A percentile compares a stretch with the other conserved stretches of the same genome.
Evolutionary conservation across 2,329 filamentous ascomycete species (phyloP).

Genomic region (Colletotrichum liriopes): DNA sequence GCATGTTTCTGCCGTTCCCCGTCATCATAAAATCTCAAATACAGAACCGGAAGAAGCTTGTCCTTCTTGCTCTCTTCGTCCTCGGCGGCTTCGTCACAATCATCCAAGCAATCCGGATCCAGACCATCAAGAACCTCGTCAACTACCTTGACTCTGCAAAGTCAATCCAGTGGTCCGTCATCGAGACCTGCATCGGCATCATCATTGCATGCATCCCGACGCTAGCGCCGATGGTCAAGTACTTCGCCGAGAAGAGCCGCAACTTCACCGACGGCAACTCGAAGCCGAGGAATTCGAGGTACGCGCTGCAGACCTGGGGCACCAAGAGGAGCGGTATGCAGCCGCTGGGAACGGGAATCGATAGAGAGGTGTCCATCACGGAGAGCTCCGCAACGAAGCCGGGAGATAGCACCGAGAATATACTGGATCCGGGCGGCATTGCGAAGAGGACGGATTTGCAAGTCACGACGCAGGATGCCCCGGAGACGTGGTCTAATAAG

Average conservation of each 20-base stretch:
- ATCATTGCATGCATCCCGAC: constrained; percentile 60
- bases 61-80: constrained; percentile 60
- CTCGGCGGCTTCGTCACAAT: constrained; percentile 67
- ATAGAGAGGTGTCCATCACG: constrained; percentile 1
- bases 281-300: constrained; percentile 38
- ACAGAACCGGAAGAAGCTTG: constrained; percentile 57
- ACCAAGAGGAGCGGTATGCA: constrained; percentile 45
- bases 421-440: neutral
- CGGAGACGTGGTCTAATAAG: neutral
- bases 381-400: constrained; percentile 17
- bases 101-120: constrained; percentile 67
- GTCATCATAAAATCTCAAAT: constrained; percentile 56
- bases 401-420: constrained; percentile 37
- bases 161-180: constrained; percentile 61
- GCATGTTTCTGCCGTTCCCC: constrained; percentile 59
- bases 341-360: constrained; percentile 35
- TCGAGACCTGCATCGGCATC: constrained; percentile 63
- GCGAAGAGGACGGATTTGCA: constrained; percentile 1
- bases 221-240: constrained; percentile 59
- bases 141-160: constrained; percentile 62
- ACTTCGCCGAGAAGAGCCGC: constrained; percentile 51
- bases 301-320: constrained; percentile 48
- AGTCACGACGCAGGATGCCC: neutral
- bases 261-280: constrained; percentile 31
- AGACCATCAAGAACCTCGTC: constrained; percentile 60